Evolutionary conservation across 192 early-diverging fungal genomes (phyloP), one percentile per base, ranked within the genome.

Genomic region (Backusella tuberculispora): DNA sequence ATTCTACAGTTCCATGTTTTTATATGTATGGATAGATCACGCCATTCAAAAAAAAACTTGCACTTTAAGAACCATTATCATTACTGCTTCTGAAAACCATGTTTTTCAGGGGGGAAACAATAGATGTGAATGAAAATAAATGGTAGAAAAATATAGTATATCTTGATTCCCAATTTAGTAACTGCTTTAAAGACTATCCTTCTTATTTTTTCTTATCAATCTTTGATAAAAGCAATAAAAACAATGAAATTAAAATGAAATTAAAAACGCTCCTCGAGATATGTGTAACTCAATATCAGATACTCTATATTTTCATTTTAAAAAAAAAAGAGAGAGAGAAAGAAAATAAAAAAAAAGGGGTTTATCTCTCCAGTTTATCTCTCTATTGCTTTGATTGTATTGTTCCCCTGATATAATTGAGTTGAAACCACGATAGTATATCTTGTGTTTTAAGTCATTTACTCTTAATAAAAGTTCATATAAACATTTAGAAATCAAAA

Each of bases 21-120:
- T 34, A 34, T 34, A 34, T 34, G 29, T 34, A 34, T 2, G 1
- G 0, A 1, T 34, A 34, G 29, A 34, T 34, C 29, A 1, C 2
- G 29, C 2, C 29, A 34, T 34, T 34, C 29, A 34, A 34, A 34
- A 34, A 34, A 34, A 34, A 34, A 34, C 29, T 0, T 34, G 2
- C 2, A 34, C 2, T 34, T 34, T 34, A 34, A 34, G n/a, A 34
- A 34, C 2, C 29, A 34, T 2, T 34, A 34, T 56, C 21, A 17
- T 56, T 12, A 56, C 53, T 6, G 21, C 19, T 12, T 56, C 3
- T 21, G 12, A 56, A 24, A 24, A n/a, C 21, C 29, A 34, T 34
- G 29, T 34, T 56, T 56, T 24, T 56, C 53, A 56, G 53, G 19
- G 53, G 53, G 53, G 53, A 56, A 56, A 56, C 53, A 56, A 56